Evolutionary conservation across 2,329 filamentous ascomycete species (phyloP).

Genomic region (Aspergillus proliferans): DNA sequence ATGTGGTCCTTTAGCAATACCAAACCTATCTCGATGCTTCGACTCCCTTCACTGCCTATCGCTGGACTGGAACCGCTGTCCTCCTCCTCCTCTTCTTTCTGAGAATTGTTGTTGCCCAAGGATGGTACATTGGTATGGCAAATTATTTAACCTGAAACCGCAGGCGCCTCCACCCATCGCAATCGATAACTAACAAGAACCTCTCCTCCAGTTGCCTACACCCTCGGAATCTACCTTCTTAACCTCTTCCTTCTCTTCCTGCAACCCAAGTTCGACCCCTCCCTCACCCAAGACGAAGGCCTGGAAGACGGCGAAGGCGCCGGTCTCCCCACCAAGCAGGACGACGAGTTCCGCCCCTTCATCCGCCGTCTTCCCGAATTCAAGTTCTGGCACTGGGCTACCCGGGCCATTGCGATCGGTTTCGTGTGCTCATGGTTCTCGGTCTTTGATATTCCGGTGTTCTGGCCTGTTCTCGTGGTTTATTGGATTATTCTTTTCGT

Average conservation of each 20-base stretch:
- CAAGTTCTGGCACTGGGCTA: constrained; percentile 99
- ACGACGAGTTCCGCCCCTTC: constrained; percentile 97
- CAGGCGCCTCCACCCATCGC: not conserved
- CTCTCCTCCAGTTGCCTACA: constrained; percentile 70
- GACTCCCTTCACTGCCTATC: constrained; percentile 80
- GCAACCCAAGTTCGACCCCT: constrained; percentile 97
- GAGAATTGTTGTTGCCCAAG: constrained; percentile 84
- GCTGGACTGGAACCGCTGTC: constrained; percentile 79
- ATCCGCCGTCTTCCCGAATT: constrained; percentile 95
- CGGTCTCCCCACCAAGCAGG: constrained; percentile 79
- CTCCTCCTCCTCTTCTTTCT: constrained; percentile 76
- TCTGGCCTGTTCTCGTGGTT: constrained; percentile 97
- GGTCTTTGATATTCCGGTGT: constrained; percentile 93
- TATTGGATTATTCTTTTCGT: constrained; percentile 98
- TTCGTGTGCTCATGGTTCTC: constrained; percentile 90
- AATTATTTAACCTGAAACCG: not conserved
- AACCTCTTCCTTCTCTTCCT: constrained; percentile 99
- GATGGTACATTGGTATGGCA: constrained; percentile 90
- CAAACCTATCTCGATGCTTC: constrained; percentile 91
- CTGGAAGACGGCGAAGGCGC: constrained; percentile 86
- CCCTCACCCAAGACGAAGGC: constrained; percentile 87
- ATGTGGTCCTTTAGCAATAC: constrained; percentile 59
- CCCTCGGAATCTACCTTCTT: constrained; percentile 94
- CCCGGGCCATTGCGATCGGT: constrained; percentile 72
- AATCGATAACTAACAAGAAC: constrained; percentile 2